These are phyloP conservation scores for Pezicula neosporulosa DNA, from an alignment of 2,329 filamentous ascomycete genomes.

Conservation along the genomic window DNA sequence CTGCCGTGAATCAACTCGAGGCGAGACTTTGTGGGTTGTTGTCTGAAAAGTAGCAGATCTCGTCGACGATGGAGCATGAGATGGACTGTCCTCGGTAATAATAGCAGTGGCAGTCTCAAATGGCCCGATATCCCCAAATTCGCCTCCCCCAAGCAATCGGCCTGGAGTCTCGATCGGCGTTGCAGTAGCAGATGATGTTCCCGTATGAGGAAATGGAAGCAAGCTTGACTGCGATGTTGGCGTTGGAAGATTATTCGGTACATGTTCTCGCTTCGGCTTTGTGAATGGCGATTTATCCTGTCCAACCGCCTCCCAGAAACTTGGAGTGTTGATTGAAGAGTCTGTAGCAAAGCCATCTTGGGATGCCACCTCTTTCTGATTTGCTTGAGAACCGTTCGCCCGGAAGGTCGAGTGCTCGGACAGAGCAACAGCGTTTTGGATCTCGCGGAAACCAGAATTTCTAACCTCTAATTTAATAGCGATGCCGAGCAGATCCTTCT, in stretches of 20 bases:
- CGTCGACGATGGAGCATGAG: not conserved
- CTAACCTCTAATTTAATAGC: not conserved
- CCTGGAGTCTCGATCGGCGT: not conserved
- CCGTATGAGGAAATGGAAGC: not conserved
- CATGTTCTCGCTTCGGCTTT: too few relatives aligned
- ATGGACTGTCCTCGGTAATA: not conserved
- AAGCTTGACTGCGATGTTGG: not conserved
- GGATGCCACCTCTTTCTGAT: too few relatives aligned
- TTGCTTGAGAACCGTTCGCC: too few relatives aligned
- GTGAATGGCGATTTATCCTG: too few relatives aligned
- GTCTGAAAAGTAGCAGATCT: too few relatives aligned
- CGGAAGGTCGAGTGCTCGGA: not conserved
- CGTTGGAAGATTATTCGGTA: too few relatives aligned
- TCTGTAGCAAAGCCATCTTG: too few relatives aligned
- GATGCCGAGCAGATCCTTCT: not conserved
- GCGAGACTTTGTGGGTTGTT: not conserved
- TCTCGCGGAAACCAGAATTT: conserved; percentile 1
- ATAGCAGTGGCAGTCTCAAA: not conserved
- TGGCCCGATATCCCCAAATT: conserved; percentile 1
- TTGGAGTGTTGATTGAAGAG: too few relatives aligned
- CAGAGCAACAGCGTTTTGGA: not conserved
- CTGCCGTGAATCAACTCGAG: not conserved
- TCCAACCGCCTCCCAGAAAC: too few relatives aligned
- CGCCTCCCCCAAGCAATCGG: not conserved
- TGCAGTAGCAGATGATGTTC: not conserved